Conservation (phyloP, 2,329 filamentous ascomycete species). For the Ramularia endophylla region DNA sequence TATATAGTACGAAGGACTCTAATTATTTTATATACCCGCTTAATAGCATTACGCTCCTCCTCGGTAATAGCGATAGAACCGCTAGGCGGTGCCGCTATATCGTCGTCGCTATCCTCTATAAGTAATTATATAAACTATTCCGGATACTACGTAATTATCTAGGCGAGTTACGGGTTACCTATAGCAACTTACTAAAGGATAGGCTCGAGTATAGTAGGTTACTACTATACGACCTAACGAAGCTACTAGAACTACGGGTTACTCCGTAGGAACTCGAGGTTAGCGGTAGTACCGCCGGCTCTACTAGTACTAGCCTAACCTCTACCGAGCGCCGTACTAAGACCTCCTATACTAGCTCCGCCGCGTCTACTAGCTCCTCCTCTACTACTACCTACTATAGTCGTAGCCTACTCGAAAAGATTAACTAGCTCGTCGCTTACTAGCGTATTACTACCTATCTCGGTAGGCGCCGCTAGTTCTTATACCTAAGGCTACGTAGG, state of each 20-base stretch:
- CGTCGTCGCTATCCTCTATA: constrained; percentile 76
- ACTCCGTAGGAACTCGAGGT: constrained; percentile 87
- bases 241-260: constrained; percentile 98
- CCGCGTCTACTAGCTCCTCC: constrained; percentile 39
- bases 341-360: constrained; percentile 35
- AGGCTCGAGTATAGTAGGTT: constrained; percentile 97
- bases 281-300: constrained; percentile 51
- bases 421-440: constrained; percentile 68
- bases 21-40: constrained; percentile 72
- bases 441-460: constrained; percentile 58
- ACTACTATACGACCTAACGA: constrained; percentile 92
- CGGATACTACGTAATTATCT: constrained; percentile 84
- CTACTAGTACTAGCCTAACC: constrained; percentile 34
- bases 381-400: constrained; percentile 34
- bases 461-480: constrained; percentile 33
- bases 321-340: constrained; percentile 33
- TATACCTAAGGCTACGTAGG: constrained; percentile 20
- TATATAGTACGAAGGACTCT: constrained; percentile 1
- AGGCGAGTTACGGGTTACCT: constrained; percentile 89
- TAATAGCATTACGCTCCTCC: constrained; percentile 94
- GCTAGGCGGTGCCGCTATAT: constrained; percentile 80
- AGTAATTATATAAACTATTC: constrained; percentile 89
- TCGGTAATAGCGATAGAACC: constrained; percentile 90
- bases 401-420: constrained; percentile 69
- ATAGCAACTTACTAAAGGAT: constrained; percentile 94